Percentiles rank a stretch among this genome's conserved stretches.
phyloP scores from a whole-genome alignment of 164 flowering plant species.

The Saururus chinensis region DNA sequence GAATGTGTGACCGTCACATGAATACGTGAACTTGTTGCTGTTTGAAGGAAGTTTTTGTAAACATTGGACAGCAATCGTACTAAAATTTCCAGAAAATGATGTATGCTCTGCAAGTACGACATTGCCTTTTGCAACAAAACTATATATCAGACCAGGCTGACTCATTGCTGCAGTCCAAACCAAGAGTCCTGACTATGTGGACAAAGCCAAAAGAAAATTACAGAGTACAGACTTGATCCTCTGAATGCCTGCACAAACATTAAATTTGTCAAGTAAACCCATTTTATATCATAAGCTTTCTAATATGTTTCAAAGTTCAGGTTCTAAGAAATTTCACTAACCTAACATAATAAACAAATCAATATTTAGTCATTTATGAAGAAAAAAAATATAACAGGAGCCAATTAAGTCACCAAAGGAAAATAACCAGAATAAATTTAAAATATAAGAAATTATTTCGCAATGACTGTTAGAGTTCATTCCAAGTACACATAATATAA shows the following conservation, averaged over 20 bases:
- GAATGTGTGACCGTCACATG: slow-evolving; percentile 90
- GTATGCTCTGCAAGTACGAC: slow-evolving; percentile 96
- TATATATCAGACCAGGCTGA: slow-evolving; percentile 79
- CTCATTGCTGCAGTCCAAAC: slow-evolving; percentile 33
- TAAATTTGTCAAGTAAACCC: too few species aligned
- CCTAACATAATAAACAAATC: too few species aligned
- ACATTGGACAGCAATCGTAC: slow-evolving; percentile 94
- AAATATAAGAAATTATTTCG: too few species aligned
- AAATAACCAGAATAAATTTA: too few species aligned
- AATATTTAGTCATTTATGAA: too few species aligned
- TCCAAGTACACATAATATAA: too few species aligned
- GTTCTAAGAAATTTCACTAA: too few species aligned
- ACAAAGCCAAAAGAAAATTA: not conserved
- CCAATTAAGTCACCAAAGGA: too few species aligned
- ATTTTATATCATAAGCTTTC: too few species aligned
- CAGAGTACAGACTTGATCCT: not conserved
- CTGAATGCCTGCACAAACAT: not conserved
- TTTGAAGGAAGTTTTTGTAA: slow-evolving; percentile 78
- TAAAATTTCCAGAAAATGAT: slow-evolving; percentile 79
- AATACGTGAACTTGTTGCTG: slow-evolving; percentile 84
- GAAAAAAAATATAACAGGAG: too few species aligned
- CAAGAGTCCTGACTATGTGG: not conserved
- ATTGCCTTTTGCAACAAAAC: slow-evolving; percentile 94
- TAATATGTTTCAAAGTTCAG: too few species aligned
- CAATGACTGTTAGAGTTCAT: too few species aligned